Conservation (phyloP, 2,329 filamentous ascomycete genomes). For the Paracorniculantispora psalliotae region DNA sequence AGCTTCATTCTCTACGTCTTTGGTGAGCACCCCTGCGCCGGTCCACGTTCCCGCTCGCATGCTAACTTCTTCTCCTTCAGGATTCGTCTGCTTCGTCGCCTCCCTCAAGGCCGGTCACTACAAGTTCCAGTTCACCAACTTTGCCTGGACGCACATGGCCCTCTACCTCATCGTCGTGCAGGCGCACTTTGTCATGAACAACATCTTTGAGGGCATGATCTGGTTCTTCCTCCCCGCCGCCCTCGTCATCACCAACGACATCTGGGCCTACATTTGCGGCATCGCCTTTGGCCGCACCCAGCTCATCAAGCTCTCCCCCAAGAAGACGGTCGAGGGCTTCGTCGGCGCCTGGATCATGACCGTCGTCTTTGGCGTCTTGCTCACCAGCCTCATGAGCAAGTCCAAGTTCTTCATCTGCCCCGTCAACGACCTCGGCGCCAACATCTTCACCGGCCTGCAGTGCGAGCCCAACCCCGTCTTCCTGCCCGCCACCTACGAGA, state of each 20-base stretch:
- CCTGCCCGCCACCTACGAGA: constrained; percentile 66
- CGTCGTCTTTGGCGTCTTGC: constrained; percentile 72
- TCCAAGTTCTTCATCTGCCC: constrained; percentile 99
- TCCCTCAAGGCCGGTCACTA: constrained; percentile 95
- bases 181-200: constrained; percentile 99
- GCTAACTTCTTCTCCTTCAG: constrained; percentile 40
- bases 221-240: constrained; percentile 98
- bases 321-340: constrained; percentile 99
- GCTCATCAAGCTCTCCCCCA: constrained; percentile 94
- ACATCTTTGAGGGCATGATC: constrained; percentile 98
- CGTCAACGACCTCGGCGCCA: constrained; percentile 91
- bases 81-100: constrained; percentile 96
- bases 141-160: constrained; percentile 99
- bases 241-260: constrained; percentile 97
- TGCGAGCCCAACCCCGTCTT: constrained; percentile 93
- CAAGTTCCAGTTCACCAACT: constrained; percentile 98
- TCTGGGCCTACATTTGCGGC: constrained; percentile 95
- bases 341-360: constrained; percentile 96
- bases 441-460: constrained; percentile 82
- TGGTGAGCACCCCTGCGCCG: constrained; percentile 46
- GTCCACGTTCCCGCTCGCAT: neutral
- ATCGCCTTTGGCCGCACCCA: constrained; percentile 96
- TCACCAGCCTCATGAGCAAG: constrained; percentile 79
- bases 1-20: constrained; percentile 98
- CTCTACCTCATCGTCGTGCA: constrained; percentile 96